Evolutionary conservation across 2,329 filamentous ascomycete genomes (phyloP), one percentile per base, ranked within the genome.

Genomic region (Aspergillus unguis): DNA sequence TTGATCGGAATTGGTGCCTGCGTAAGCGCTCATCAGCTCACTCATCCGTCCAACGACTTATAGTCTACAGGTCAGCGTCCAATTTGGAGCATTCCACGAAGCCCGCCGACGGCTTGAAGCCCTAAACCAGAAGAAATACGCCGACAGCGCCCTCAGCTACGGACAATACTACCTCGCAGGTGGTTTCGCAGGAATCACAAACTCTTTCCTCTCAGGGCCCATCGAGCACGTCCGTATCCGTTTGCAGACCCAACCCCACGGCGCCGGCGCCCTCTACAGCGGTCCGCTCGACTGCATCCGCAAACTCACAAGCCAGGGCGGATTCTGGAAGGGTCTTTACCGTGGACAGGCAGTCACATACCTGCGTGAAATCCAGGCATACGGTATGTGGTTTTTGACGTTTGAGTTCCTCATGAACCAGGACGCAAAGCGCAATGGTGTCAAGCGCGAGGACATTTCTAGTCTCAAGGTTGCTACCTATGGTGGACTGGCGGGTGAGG

Each of bases 221-320:
- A 96, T 97, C 68, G 94, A 99, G 78, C 94, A 97, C 77, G 88
- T 97, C 65, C 88, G 94, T 68, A 99, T 99, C 75, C 83, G 94
- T 25, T 79, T 99, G 58, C 94, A 99, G 76, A 95, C 94, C 28
- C 94, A 99, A 75, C 94, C 94, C 2, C 94, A 97, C 76, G 91
- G 90, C 48, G 83, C 85, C 0, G 82, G 73, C 4, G 81, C 85
- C 11, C 80, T 99, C 40, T 99, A 97, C 79, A 69, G 68, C 28
- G 94, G 94, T 0, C 94, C 94, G 0, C 70, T 90, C 43, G 94
- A 97, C 79, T 99, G 94, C 75, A 86, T 96, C 63, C 84, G 85
- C 66, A 92, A 96, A 76, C 82, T 99, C 10, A 82, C 82, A 23
- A 76, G 82, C 1, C 81, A 83, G 51, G 85, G 85, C 54, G 88